Percentiles rank a stretch among this genome's conserved stretches.
These are phyloP conservation scores for Chloromonas sp. DNA, from an alignment of 163 green algal genomes.

Conservation along the genomic window DNA sequence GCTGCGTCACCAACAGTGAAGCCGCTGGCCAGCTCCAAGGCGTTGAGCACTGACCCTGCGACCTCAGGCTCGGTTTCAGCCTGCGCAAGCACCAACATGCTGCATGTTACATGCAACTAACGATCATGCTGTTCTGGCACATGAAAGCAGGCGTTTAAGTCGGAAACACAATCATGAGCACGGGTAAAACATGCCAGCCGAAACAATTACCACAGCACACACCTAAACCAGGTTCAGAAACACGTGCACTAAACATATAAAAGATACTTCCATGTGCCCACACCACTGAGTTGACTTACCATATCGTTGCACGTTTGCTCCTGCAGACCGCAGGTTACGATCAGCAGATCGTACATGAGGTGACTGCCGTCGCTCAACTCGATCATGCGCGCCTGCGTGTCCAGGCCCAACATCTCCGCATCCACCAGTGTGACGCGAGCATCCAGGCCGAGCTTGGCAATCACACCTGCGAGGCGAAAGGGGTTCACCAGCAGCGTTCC, in stretches of 20 bases:
- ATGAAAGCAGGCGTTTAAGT: too few species aligned
- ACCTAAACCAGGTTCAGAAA: too few species aligned
- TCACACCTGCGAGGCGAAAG: not conserved
- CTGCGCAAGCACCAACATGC: not conserved
- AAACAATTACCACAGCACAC: too few species aligned
- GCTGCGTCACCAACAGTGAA: constrained; percentile 27
- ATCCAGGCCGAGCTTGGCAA: constrained; percentile 38
- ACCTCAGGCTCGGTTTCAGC: constrained; percentile 20
- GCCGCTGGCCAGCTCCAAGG: constrained; percentile 31
- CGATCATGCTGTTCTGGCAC: too few species aligned
- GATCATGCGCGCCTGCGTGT: constrained; percentile 29
- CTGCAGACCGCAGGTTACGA: constrained; percentile 29
- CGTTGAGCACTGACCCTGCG: constrained; percentile 24
- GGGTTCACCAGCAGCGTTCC: too few species aligned
- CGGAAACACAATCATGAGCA: not conserved
- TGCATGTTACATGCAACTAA: too few species aligned
- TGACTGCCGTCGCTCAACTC: constrained; percentile 36
- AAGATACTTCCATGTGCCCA: too few species aligned
- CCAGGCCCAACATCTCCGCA: constrained; percentile 48
- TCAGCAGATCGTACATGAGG: constrained; percentile 51
- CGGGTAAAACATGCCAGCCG: not conserved
- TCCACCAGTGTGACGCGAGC: constrained; percentile 47
- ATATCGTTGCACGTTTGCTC: constrained; percentile 8
- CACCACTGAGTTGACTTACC: not conserved
- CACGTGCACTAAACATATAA: too few species aligned